Conservation (phyloP, 768 basidiomycete species). For the Suillus cothurnatus region DNA sequence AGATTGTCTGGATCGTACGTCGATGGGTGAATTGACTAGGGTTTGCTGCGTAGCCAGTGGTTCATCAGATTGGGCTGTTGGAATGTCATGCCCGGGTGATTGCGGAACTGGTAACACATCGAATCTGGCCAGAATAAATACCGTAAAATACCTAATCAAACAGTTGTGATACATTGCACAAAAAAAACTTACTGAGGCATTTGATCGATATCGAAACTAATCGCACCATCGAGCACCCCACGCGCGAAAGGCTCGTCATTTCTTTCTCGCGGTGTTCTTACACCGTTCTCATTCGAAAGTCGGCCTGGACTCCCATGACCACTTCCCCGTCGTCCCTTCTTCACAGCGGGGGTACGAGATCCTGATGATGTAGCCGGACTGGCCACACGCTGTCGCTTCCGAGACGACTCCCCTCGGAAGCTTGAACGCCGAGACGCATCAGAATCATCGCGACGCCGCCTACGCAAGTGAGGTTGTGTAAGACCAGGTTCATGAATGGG, state of each 20-base stretch:
- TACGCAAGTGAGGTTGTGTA: conserved; percentile 11
- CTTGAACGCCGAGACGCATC: conserved; percentile 10
- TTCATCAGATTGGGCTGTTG: conserved; percentile 6
- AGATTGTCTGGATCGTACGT: background rate
- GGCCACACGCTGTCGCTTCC: conserved; percentile 20
- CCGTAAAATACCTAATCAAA: background rate
- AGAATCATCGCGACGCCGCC: conserved; percentile 18
- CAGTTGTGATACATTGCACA: background rate
- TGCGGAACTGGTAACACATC: background rate
- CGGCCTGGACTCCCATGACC: background rate
- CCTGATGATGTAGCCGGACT: conserved; percentile 1
- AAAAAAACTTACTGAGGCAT: conserved; percentile 17
- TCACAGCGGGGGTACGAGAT: background rate
- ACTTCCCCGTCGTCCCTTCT: conserved; percentile 1
- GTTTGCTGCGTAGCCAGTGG: conserved; percentile 28
- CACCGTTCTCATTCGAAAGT: background rate
- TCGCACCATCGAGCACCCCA: conserved; percentile 6
- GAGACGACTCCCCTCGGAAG: background rate
- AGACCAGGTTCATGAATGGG: background rate
- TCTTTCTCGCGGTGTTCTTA: conserved; percentile 13
- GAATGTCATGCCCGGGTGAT: conserved; percentile 4
- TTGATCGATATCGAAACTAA: background rate
- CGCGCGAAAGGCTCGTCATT: conserved; percentile 28
- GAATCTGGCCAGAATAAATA: conserved; percentile 8
- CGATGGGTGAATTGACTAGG: conserved; percentile 22